Conservation (phyloP, 257 asterid genomes). For the Orobanche coerulescens region DNA sequence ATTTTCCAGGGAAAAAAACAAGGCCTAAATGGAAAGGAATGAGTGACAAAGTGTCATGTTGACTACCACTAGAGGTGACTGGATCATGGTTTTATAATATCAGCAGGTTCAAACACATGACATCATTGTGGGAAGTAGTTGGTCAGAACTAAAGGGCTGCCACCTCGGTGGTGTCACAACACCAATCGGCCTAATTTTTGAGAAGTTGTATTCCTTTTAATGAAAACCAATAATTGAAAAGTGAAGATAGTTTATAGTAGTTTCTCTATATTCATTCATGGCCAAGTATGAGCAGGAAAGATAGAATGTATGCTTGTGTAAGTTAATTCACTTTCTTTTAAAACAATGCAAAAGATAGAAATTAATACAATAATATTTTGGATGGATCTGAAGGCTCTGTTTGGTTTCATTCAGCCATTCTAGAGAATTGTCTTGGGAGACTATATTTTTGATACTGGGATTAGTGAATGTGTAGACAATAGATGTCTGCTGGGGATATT, state of each 20-base stretch:
- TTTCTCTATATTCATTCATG: not conserved
- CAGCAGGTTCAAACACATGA: not conserved
- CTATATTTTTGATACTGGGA: not conserved
- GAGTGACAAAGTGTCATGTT: not conserved
- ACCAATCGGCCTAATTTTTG: not conserved
- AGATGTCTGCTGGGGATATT: not conserved
- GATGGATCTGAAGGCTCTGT: not conserved
- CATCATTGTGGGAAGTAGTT: not conserved
- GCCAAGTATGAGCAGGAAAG: not conserved
- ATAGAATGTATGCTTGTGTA: not conserved
- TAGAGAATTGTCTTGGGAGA: not conserved
- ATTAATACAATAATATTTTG: not conserved
- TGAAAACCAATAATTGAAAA: not conserved
- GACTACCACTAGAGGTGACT: not conserved
- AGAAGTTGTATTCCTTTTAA: not conserved
- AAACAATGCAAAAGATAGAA: not conserved
- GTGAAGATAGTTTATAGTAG: not conserved
- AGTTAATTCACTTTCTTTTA: not conserved
- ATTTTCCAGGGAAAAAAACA: too few relatives aligned
- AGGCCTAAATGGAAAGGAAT: not conserved
- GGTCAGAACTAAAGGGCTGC: not conserved
- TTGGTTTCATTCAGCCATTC: constrained; percentile 2
- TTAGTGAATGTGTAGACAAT: not conserved
- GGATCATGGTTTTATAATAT: not conserved
- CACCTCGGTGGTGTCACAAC: not conserved